Conservation (phyloP, 2,329 filamentous ascomycete genomes). For the Triangularia verruculosa region DNA sequence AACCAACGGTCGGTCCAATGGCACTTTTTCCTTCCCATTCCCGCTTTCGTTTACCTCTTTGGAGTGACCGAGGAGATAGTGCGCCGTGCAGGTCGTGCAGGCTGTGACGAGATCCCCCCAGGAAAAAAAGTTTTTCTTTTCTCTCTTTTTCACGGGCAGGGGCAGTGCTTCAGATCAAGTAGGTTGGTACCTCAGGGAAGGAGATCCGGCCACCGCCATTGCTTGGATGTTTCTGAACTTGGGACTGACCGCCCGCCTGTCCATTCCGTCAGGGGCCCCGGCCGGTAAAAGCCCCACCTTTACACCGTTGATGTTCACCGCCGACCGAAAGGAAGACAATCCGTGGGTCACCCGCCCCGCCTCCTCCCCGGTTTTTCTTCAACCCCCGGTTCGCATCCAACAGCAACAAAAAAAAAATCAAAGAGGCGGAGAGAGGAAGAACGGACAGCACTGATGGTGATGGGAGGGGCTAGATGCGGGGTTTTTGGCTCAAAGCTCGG, state of each 20-base stretch:
- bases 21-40: not conserved
- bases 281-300: not conserved
- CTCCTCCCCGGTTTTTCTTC: not conserved
- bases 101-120: not conserved
- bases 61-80: not conserved
- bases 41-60: not conserved
- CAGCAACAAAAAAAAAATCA: not conserved
- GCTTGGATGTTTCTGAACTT: slow-evolving; percentile 1
- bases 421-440: not conserved
- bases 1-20: not conserved
- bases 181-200: too few species aligned
- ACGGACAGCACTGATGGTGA: not conserved
- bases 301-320: slow-evolving; percentile 6
- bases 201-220: slow-evolving; percentile 5
- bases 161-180: not conserved
- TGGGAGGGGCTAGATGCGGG: not conserved
- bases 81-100: not conserved
- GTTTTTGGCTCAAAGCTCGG: not conserved
- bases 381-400: not conserved
- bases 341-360: slow-evolving; percentile 2
- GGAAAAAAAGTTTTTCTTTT: not conserved
- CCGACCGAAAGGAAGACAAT: slow-evolving; percentile 1
- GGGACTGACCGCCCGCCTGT: slow-evolving; percentile 7
- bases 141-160: not conserved
- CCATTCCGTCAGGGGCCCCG: slow-evolving; percentile 3